Conservation (phyloP, 2,329 filamentous ascomycete genomes). For the Sordariomycetes sp. region DNA sequence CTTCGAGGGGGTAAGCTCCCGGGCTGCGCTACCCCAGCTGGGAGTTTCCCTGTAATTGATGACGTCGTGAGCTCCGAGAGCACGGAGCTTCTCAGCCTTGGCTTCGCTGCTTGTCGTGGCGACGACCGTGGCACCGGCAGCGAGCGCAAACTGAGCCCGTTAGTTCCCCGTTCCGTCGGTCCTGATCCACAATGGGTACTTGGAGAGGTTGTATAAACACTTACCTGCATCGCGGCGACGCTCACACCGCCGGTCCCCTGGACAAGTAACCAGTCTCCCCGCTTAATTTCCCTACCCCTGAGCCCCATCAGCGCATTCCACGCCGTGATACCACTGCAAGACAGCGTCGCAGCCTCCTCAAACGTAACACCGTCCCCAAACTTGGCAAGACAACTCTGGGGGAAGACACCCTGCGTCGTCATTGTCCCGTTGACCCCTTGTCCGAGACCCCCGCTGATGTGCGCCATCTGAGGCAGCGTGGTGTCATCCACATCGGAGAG, state of each 20-base stretch:
- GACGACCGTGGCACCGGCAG: slow-evolving; percentile 38
- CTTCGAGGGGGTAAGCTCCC: slow-evolving; percentile 28
- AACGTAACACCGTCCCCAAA: not conserved
- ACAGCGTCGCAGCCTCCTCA: slow-evolving; percentile 24
- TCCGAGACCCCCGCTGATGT: not conserved
- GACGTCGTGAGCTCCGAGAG: slow-evolving; percentile 41
- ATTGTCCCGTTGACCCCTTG: not conserved
- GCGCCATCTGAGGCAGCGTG: not conserved
- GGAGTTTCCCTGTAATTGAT: slow-evolving; percentile 47
- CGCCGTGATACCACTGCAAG: slow-evolving; percentile 34
- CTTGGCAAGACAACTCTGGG: not conserved
- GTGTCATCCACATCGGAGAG: not conserved
- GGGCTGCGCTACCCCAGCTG: slow-evolving; percentile 46
- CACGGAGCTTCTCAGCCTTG: slow-evolving; percentile 37
- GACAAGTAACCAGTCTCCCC: slow-evolving; percentile 18
- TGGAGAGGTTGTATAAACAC: not conserved
- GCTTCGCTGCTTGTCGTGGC: slow-evolving; percentile 42
- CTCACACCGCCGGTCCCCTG: slow-evolving; percentile 26
- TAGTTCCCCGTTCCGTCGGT: not conserved
- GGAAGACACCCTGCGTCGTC: not conserved
- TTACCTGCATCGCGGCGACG: slow-evolving; percentile 15
- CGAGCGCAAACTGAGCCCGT: slow-evolving; percentile 22
- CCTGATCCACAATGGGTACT: too few relatives aligned
- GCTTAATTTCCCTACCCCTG: slow-evolving; percentile 22
- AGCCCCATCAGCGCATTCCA: slow-evolving; percentile 37